Evolutionary conservation across 345 rosid genomes (phyloP).

Genomic region (Dipteronia sinensis): DNA sequence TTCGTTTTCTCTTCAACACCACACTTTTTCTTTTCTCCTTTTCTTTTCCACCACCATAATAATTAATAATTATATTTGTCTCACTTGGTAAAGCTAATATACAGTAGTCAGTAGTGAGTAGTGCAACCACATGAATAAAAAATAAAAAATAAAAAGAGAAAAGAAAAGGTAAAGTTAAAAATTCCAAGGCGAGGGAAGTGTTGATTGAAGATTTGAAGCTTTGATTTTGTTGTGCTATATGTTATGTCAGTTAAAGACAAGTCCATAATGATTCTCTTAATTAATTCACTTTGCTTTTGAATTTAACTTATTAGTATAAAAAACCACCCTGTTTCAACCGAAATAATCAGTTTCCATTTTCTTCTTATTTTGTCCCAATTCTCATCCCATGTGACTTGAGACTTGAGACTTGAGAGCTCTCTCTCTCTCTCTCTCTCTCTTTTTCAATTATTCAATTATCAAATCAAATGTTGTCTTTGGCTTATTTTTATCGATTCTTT

Average conservation of each 20-base stretch:
- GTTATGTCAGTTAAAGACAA: slow-evolving; percentile 24
- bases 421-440: no score
- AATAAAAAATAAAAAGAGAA: not conserved
- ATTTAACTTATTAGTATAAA: slow-evolving; percentile 24
- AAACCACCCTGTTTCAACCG: slow-evolving; percentile 38
- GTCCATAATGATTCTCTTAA: slow-evolving; percentile 28
- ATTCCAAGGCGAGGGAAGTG: not conserved
- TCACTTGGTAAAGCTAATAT: not conserved
- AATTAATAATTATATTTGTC: slow-evolving; percentile 16
- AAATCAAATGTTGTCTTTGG: not conserved
- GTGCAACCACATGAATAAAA: no score
- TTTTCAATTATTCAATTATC: no score
- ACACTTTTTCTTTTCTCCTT: not conserved
- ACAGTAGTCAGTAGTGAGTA: no score
- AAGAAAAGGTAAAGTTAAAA: not conserved
- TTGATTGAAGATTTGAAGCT: not conserved
- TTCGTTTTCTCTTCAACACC: no score
- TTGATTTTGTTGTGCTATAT: slow-evolving; percentile 10
- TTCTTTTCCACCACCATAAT: not conserved
- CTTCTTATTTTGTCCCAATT: not conserved
- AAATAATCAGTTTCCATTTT: not conserved
- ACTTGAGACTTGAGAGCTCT: not conserved
- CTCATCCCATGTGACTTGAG: slow-evolving; percentile 29
- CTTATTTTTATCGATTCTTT: not conserved
- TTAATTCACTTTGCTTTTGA: slow-evolving; percentile 4